These are phyloP conservation scores for Yamadazyma sp. DNA, from an alignment of 805 yeast species.

Conservation along the genomic window DNA sequence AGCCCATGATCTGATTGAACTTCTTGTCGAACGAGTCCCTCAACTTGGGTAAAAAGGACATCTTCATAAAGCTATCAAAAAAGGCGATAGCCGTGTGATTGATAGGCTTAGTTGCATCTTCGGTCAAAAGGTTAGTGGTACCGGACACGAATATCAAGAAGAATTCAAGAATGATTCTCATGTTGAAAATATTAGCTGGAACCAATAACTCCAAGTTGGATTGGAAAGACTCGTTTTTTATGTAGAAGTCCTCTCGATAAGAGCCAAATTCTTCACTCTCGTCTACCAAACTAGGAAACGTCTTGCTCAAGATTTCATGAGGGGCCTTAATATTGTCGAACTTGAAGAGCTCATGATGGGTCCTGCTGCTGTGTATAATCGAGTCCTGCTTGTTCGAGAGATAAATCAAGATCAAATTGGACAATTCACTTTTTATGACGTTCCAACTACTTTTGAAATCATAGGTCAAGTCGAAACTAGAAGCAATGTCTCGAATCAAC, in stretches of 20 bases:
- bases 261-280: conserved; percentile 7
- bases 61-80: conserved; percentile 63
- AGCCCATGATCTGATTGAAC: conserved; percentile 45
- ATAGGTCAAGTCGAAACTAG: conserved; percentile 26
- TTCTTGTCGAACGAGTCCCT: conserved; percentile 53
- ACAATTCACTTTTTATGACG: conserved; percentile 32
- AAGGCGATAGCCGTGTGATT: conserved; percentile 37
- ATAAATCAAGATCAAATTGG: conserved; percentile 31
- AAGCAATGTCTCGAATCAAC: conserved; percentile 58
- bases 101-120: conserved; percentile 7
- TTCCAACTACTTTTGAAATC: conserved; percentile 31
- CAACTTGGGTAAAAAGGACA: conserved; percentile 62
- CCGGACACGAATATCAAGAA: conserved; percentile 68
- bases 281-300: conserved; percentile 13
- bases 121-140: conserved; percentile 23
- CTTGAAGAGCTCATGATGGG: conserved; percentile 21
- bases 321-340: conserved; percentile 23
- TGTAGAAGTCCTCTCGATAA: conserved; percentile 41
- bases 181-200: conserved; percentile 71
- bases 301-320: background rate
- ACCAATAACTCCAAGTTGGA: conserved; percentile 64
- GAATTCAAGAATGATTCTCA: conserved; percentile 75
- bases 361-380: conserved; percentile 15
- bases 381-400: conserved; percentile 24
- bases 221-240: conserved; percentile 57